Conservation (phyloP, 768 basidiomycete genomes). For the Auricularia sp. region DNA sequence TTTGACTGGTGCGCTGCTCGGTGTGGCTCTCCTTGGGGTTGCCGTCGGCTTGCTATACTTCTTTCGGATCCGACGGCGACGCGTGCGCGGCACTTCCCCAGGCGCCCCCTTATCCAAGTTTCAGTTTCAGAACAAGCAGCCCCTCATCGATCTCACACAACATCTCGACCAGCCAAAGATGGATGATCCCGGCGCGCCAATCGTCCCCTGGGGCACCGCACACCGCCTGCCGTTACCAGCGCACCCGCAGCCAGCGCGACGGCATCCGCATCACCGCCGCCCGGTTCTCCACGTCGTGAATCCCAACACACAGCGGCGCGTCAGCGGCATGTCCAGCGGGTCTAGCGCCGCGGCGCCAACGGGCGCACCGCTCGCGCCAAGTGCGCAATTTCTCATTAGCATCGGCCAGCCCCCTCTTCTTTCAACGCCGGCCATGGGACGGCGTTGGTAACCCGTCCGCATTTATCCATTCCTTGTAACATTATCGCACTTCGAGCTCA, state of each 20-base stretch:
- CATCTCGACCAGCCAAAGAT: not conserved
- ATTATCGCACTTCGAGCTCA: no score
- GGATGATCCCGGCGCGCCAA: not conserved
- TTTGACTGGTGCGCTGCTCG: no score
- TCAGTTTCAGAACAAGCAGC: not conserved
- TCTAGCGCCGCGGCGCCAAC: not conserved
- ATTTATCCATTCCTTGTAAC: not conserved
- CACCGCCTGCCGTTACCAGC: not conserved
- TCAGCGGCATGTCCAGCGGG: no score
- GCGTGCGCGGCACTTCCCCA: not conserved
- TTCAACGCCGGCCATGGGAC: not conserved
- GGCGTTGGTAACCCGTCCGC: not conserved
- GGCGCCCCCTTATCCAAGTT: no score
- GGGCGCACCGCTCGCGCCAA: not conserved
- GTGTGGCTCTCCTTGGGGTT: no score
- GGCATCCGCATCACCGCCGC: no score
- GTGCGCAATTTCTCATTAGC: not conserved
- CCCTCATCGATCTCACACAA: not conserved
- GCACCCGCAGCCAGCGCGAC: no score
- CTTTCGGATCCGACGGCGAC: not conserved
- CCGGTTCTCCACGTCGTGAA: no score
- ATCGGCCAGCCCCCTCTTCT: not conserved
- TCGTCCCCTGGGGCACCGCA: not conserved
- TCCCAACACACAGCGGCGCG: no score
- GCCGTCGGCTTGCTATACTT: no score